Percentiles rank a stretch among this genome's conserved stretches.
Conservation (phyloP, 75 land plant genomes). For the Azolla pinnata region DNA sequence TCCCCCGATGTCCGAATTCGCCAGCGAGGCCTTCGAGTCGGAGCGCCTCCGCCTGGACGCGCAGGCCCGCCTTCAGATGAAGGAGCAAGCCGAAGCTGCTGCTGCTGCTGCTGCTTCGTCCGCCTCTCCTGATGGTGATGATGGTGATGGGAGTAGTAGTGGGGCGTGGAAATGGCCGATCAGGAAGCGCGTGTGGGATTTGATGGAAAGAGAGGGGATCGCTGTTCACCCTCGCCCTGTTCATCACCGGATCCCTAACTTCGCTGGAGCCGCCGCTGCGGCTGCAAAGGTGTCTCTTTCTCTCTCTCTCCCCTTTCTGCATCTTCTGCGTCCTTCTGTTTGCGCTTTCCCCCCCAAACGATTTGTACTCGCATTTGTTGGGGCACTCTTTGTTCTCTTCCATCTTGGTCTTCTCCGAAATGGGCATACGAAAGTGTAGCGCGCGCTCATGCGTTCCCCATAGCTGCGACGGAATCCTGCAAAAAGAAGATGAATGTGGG, state of each 20-base stretch:
- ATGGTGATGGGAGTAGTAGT: background rate
- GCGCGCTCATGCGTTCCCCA: no score
- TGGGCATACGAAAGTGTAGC: no score
- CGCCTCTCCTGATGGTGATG: background rate
- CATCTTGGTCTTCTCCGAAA: background rate
- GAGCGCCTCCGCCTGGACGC: conserved; percentile 65
- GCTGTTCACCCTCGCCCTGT: conserved; percentile 81
- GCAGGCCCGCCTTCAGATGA: conserved; percentile 51
- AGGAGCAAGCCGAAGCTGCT: conserved; percentile 15
- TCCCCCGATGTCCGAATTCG: conserved; percentile 17
- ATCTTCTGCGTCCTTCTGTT: no score
- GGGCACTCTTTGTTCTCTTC: background rate
- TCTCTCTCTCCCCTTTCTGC: background rate
- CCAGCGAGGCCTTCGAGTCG: conserved; percentile 48
- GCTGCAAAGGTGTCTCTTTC: conserved; percentile 41
- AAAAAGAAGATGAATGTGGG: no score
- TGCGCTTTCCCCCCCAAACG: background rate
- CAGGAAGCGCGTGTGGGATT: conserved; percentile 79
- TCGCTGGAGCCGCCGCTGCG: conserved; percentile 59
- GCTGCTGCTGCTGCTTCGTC: conserved; percentile 6
- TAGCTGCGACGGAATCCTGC: no score
- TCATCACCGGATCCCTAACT: conserved; percentile 91
- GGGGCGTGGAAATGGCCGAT: conserved; percentile 88
- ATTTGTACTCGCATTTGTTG: background rate
- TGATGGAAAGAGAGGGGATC: conserved; percentile 58